Evolutionary conservation across 805 yeast species (phyloP).

Genomic region (Metschnikowia lochheadii): DNA sequence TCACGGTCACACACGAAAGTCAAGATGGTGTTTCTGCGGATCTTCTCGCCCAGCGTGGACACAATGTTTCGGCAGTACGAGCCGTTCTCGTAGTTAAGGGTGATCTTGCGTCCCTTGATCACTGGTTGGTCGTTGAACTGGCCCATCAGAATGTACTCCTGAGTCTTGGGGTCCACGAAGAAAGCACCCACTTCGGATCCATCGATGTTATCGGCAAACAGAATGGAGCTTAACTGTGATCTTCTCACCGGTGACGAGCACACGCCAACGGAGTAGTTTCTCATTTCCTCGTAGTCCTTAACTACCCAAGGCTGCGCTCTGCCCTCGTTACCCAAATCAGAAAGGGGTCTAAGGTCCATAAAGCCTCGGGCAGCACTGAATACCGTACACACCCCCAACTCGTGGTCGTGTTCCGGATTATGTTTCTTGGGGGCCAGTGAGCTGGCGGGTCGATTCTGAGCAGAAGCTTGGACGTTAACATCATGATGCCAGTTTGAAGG

Average conservation of each 20-base stretch:
- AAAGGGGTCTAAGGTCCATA: slow-evolving; percentile 49
- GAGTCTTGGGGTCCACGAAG: slow-evolving; percentile 43
- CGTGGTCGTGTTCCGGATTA: slow-evolving; percentile 8
- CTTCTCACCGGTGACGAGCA: slow-evolving; percentile 53
- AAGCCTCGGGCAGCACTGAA: slow-evolving; percentile 43
- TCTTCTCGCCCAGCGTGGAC: slow-evolving; percentile 40
- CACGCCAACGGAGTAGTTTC: slow-evolving; percentile 71
- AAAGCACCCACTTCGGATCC: slow-evolving; percentile 53
- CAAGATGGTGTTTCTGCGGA: slow-evolving; percentile 59
- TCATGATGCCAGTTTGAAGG: slow-evolving; percentile 4
- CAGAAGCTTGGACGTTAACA: background rate
- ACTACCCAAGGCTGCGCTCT: slow-evolving; percentile 54
- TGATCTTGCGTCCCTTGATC: slow-evolving; percentile 67
- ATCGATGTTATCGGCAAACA: slow-evolving; percentile 39
- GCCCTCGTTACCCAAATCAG: slow-evolving; percentile 46
- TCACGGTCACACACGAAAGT: slow-evolving; percentile 80
- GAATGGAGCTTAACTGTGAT: slow-evolving; percentile 21
- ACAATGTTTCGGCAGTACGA: slow-evolving; percentile 46
- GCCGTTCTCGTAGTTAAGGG: slow-evolving; percentile 69
- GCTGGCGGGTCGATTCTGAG: background rate
- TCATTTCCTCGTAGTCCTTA: slow-evolving; percentile 63
- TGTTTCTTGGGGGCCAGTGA: background rate
- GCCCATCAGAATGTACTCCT: slow-evolving; percentile 54
- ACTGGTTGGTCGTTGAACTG: slow-evolving; percentile 55
- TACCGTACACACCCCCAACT: slow-evolving; percentile 39